Evolutionary conservation across 2,329 filamentous ascomycete genomes (phyloP).

Genomic region (Plectosphaerella sp.): DNA sequence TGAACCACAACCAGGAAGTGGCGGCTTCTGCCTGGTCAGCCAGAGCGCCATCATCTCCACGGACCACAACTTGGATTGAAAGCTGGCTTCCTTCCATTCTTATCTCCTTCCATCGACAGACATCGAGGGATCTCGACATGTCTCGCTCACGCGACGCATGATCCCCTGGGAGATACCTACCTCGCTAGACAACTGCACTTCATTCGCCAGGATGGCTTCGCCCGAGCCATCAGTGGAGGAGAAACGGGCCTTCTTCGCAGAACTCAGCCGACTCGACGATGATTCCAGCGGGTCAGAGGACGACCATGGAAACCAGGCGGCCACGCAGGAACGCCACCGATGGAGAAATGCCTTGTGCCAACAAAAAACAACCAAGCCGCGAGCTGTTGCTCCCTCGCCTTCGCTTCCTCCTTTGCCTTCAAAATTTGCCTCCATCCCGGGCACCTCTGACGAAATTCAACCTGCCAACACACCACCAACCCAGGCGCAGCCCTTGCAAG

Average conservation of each 20-base stretch:
- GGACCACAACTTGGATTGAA: background rate
- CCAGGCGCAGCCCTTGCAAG: background rate
- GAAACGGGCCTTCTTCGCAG: conserved; percentile 42
- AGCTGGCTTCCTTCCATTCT: background rate
- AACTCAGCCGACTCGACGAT: conserved; percentile 24
- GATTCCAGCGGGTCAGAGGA: conserved; percentile 18
- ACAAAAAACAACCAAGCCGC: conserved; percentile 13
- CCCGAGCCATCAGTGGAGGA: conserved; percentile 23
- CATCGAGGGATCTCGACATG: conserved; percentile 3
- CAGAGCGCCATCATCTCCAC: background rate
- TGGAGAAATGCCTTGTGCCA: background rate
- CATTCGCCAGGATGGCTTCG: conserved; percentile 13
- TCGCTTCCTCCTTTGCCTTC: background rate
- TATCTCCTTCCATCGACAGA: background rate
- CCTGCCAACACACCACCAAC: too few relatives aligned
- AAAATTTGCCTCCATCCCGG: too few relatives aligned
- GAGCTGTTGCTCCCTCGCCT: conserved; percentile 10
- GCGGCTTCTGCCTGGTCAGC: too few relatives aligned
- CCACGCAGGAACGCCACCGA: conserved; percentile 28
- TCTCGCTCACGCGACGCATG: background rate
- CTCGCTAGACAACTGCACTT: too few relatives aligned
- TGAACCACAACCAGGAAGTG: too few relatives aligned
- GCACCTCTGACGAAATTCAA: too few relatives aligned
- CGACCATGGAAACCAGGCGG: conserved; percentile 23
- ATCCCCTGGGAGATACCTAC: too few relatives aligned